Conservation (phyloP, 768 basidiomycete genomes). For the Lentinus tigrinus region DNA sequence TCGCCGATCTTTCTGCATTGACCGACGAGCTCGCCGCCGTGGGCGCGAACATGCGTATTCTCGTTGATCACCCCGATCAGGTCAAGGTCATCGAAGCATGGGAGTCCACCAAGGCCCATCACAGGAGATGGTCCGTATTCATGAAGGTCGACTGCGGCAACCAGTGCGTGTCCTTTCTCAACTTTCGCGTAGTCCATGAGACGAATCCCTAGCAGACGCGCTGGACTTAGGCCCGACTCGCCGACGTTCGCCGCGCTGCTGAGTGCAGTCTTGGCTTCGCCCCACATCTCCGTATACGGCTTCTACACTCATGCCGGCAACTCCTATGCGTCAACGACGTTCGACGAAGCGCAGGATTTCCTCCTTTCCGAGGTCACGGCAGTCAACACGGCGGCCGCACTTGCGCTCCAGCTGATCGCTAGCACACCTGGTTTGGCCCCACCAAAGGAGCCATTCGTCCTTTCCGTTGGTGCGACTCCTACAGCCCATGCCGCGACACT, state of each 20-base stretch:
- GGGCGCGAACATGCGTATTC: conserved; percentile 62
- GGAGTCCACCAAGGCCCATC: conserved; percentile 40
- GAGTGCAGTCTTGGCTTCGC: conserved; percentile 48
- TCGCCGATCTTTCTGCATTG: conserved; percentile 64
- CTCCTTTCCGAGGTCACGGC: conserved; percentile 68
- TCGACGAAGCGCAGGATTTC: conserved; percentile 61
- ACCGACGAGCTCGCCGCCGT: conserved; percentile 52
- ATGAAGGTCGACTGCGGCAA: conserved; percentile 79
- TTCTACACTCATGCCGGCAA: conserved; percentile 83
- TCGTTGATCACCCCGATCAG: conserved; percentile 78
- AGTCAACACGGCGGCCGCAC: conserved; percentile 63
- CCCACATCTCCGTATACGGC: conserved; percentile 64
- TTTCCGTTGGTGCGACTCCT: conserved; percentile 87
- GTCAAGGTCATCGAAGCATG: conserved; percentile 61
- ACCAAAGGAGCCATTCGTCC: conserved; percentile 53
- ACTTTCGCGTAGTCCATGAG: conserved; percentile 12
- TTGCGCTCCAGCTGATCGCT: conserved; percentile 49
- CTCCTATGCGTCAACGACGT: conserved; percentile 73
- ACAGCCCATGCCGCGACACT: conserved; percentile 76
- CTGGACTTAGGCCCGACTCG: conserved; percentile 60
- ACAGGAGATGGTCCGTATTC: conserved; percentile 69
- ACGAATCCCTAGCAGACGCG: conserved; percentile 50
- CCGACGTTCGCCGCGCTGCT: conserved; percentile 57
- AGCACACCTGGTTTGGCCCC: conserved; percentile 30
- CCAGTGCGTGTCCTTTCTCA: conserved; percentile 48